Percentiles rank a stretch among this genome's conserved stretches.
Conservation (phyloP, 1,139 yeast genomes). For the Diutina scorzettiae region DNA sequence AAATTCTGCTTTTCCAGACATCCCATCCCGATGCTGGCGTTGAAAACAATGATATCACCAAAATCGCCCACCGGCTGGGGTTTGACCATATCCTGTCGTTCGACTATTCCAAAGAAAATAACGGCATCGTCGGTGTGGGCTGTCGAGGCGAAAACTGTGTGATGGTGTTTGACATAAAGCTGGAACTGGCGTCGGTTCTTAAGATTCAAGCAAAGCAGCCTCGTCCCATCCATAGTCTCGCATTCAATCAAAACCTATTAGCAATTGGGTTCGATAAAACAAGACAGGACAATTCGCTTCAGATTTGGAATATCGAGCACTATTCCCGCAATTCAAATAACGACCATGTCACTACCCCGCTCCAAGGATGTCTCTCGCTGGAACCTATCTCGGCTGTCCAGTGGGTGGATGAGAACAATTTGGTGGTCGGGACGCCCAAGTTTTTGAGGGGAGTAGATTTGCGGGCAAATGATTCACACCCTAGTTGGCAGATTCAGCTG, state of each 20-base stretch:
- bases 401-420: constrained; percentile 33
- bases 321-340: constrained; percentile 30
- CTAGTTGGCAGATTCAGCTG: constrained; percentile 65
- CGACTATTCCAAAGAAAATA: constrained; percentile 66
- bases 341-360: constrained; percentile 40
- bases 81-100: constrained; percentile 65
- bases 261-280: constrained; percentile 79
- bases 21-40: constrained; percentile 25
- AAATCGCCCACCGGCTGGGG: constrained; percentile 44
- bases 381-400: constrained; percentile 59
- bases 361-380: constrained; percentile 52
- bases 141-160: constrained; percentile 17
- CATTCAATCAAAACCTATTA: constrained; percentile 51
- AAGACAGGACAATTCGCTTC: constrained; percentile 65
- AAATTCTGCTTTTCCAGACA: constrained; percentile 49
- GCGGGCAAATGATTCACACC: constrained; percentile 33
- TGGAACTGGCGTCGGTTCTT: constrained; percentile 26
- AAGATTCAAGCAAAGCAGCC: constrained; percentile 53
- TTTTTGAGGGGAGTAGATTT: constrained; percentile 69
- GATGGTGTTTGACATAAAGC: constrained; percentile 46
- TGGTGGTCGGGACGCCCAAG: constrained; percentile 71
- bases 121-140: constrained; percentile 30
- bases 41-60: constrained; percentile 26
- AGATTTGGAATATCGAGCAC: constrained; percentile 71
- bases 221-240: constrained; percentile 64